Percentiles rank a stretch among this genome's conserved stretches.
phyloP scores from a whole-genome alignment of 768 basidiomycete species.

The Mycena galopus region DNA sequence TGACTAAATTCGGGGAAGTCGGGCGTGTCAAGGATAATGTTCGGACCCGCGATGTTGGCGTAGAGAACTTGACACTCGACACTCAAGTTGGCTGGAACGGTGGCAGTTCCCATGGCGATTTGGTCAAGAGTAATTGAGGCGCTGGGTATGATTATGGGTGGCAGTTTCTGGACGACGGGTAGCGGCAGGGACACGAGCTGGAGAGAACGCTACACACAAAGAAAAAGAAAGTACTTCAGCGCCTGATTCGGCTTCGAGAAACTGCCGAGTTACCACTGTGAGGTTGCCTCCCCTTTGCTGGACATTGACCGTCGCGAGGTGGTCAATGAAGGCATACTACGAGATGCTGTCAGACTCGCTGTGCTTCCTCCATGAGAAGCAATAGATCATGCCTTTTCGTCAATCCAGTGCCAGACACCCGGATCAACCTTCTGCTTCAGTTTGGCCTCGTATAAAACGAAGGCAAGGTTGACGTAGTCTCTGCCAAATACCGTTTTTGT shows the following conservation, averaged over 20 bases:
- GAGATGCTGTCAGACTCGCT: background rate
- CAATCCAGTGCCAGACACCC: too few species aligned
- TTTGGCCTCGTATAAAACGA: too few species aligned
- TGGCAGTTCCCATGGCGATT: constrained; percentile 11
- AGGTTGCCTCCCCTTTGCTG: background rate
- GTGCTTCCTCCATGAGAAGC: too few species aligned
- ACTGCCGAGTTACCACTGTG: background rate
- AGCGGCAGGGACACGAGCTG: background rate
- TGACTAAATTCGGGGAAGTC: constrained; percentile 41
- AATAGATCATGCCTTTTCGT: too few species aligned
- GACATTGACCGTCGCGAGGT: background rate
- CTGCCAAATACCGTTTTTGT: too few species aligned
- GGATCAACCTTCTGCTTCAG: too few species aligned
- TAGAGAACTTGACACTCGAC: constrained; percentile 41
- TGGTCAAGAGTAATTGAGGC: background rate
- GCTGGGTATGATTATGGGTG: background rate
- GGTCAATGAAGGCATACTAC: background rate
- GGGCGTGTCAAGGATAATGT: constrained; percentile 35
- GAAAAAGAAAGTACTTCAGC: background rate
- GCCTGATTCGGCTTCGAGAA: background rate
- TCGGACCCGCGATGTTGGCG: constrained; percentile 38
- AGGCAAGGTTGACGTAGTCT: too few species aligned
- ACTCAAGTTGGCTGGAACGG: constrained; percentile 37
- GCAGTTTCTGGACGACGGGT: background rate
- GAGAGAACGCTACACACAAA: background rate